Conservation (phyloP, 352 stramenopile species). For the Globisporangium barbulae region DNA sequence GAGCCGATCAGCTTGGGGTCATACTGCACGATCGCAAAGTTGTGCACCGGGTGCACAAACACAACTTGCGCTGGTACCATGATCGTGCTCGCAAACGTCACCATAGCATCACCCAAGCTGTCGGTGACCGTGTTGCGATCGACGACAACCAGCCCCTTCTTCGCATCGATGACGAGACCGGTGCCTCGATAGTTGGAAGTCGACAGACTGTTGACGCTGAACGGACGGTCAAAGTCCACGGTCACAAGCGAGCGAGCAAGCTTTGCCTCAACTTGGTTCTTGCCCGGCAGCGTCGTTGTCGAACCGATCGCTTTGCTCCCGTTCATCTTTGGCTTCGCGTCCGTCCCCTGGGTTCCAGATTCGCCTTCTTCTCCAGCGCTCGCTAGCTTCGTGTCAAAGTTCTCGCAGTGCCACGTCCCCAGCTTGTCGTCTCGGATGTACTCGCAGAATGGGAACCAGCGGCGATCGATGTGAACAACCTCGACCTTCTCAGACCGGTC, state of each 20-base stretch:
- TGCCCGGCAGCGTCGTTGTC: conserved; percentile 76
- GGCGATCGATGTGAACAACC: conserved; percentile 85
- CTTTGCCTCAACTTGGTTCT: conserved; percentile 81
- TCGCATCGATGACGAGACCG: conserved; percentile 86
- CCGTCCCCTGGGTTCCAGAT: conserved; percentile 12
- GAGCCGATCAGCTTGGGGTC: conserved; percentile 85
- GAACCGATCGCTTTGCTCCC: conserved; percentile 49
- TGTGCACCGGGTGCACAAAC: conserved; percentile 93
- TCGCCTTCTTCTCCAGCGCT: conserved; percentile 11
- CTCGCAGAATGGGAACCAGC: conserved; percentile 90
- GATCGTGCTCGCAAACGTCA: conserved; percentile 90
- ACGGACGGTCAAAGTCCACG: conserved; percentile 82
- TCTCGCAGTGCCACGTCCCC: conserved; percentile 78
- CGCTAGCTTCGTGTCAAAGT: conserved; percentile 32
- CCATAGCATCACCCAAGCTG: conserved; percentile 82
- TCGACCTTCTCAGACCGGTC: conserved; percentile 82
- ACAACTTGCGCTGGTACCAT: conserved; percentile 84
- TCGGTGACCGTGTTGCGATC: conserved; percentile 92
- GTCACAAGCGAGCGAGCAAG: conserved; percentile 81
- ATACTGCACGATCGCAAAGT: conserved; percentile 92
- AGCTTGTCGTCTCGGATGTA: conserved; percentile 76
- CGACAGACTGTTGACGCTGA: conserved; percentile 83
- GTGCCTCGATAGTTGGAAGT: conserved; percentile 85
- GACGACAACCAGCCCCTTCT: conserved; percentile 87
- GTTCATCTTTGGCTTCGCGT: conserved; percentile 18